A percentile compares a stretch with the other conserved stretches of the same genome.
Conservation (phyloP, 352 stramenopile species). For the Phytophthora cryptogea region DNA sequence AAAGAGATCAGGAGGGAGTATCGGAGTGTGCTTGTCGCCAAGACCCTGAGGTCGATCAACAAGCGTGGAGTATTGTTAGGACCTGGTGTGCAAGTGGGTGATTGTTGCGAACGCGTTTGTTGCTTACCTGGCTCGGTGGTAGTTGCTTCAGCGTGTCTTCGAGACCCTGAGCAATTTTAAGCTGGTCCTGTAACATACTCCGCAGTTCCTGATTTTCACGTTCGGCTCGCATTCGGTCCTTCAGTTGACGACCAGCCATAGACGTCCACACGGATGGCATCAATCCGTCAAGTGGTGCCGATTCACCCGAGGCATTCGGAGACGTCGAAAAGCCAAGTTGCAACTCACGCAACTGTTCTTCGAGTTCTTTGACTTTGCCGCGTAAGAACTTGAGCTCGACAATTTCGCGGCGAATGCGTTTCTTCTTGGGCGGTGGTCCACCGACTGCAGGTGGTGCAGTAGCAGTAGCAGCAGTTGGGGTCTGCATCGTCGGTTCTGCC, state of each 20-base stretch:
- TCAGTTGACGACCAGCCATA: constrained; percentile 31
- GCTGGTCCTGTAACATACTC: constrained; percentile 32
- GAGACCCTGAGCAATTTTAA: constrained; percentile 37
- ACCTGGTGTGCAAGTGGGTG: background rate
- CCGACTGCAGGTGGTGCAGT: background rate
- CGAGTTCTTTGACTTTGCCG: constrained; percentile 39
- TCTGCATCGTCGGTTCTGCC: constrained; percentile 1
- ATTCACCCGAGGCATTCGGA: background rate
- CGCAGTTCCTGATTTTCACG: constrained; percentile 34
- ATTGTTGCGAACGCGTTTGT: background rate
- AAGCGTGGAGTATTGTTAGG: constrained; percentile 17
- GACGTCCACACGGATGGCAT: constrained; percentile 33
- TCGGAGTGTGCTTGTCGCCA: constrained; percentile 5
- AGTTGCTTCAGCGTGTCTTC: constrained; percentile 38
- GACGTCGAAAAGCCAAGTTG: constrained; percentile 18
- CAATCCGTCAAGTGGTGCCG: constrained; percentile 3
- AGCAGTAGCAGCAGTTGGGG: background rate
- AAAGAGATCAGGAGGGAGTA: constrained; percentile 28
- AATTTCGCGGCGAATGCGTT: constrained; percentile 35
- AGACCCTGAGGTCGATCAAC: constrained; percentile 14
- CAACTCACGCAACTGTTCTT: constrained; percentile 30
- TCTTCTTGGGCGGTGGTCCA: constrained; percentile 29
- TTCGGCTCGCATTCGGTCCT: constrained; percentile 34
- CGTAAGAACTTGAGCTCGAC: constrained; percentile 40
- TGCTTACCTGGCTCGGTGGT: constrained; percentile 27